phyloP scores from a whole-genome alignment of 139 green algal genomes.

The Closterium sp. region DNA sequence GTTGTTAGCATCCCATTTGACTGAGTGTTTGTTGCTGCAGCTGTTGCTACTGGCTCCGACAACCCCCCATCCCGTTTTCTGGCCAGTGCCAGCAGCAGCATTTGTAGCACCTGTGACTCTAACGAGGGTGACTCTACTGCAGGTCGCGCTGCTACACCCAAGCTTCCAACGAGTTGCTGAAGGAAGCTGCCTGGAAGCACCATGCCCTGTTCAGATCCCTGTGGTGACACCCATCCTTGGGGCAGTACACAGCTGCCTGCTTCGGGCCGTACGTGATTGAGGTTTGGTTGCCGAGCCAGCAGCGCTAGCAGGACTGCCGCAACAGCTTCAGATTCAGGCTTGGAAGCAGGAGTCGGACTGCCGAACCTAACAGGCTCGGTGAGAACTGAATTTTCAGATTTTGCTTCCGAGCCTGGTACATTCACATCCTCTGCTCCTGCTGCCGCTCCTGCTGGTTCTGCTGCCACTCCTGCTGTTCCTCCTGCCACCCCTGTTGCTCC shows the following conservation, averaged over 20 bases:
- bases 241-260: background rate
- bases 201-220: background rate
- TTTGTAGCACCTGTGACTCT: background rate
- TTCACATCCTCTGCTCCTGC: too few relatives aligned
- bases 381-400: too few relatives aligned
- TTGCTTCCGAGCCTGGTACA: too few relatives aligned
- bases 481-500: too few relatives aligned
- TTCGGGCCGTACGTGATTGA: background rate
- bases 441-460: too few relatives aligned
- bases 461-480: too few relatives aligned
- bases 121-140: background rate
- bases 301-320: background rate
- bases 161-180: background rate
- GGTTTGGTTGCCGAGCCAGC: background rate
- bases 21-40: background rate
- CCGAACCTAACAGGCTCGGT: background rate
- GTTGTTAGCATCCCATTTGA: too few relatives aligned
- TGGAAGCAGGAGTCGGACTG: too few relatives aligned
- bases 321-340: background rate
- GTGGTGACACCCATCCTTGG: background rate
- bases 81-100: background rate
- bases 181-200: background rate
- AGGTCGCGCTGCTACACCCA: background rate
- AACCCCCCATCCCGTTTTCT: background rate
- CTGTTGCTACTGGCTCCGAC: background rate